These are phyloP conservation scores for Crataegus laevigata DNA, from an alignment of 306 rosid species.

Conservation along the genomic window DNA sequence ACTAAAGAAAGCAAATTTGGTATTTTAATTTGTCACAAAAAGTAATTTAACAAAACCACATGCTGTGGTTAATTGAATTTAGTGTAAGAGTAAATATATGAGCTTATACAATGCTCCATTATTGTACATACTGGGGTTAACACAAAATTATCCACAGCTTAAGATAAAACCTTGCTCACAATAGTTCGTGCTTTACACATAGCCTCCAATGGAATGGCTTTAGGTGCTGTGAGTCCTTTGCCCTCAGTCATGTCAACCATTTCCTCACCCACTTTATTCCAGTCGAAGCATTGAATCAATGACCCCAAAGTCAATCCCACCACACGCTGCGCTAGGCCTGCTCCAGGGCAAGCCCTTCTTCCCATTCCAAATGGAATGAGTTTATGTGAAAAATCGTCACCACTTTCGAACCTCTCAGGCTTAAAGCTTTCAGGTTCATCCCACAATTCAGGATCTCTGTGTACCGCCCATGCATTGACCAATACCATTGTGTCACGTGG, in stretches of 20 bases:
- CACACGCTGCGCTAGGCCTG: conserved; percentile 8
- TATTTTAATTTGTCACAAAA: no score
- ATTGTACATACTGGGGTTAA: no score
- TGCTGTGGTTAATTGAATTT: no score
- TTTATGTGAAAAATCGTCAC: not conserved
- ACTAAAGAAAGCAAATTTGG: no score
- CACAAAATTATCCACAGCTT: not conserved
- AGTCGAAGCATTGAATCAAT: conserved; percentile 18
- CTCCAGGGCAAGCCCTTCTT: conserved; percentile 27
- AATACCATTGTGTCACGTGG: conserved; percentile 13
- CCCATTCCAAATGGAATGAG: conserved; percentile 16
- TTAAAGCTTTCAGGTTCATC: conserved; percentile 8
- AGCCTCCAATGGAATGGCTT: conserved; percentile 19
- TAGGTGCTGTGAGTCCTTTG: conserved; percentile 15
- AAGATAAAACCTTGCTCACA: conserved; percentile 2
- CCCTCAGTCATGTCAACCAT: conserved; percentile 36
- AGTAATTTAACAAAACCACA: no score
- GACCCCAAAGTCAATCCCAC: conserved; percentile 21
- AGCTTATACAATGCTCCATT: no score
- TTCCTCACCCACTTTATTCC: conserved; percentile 7
- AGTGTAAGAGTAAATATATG: no score
- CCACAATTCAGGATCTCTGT: conserved; percentile 17
- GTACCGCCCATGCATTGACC: conserved; percentile 23
- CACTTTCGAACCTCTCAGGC: conserved; percentile 9
- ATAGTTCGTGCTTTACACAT: conserved; percentile 19